These are phyloP conservation scores for Candida manassasensis DNA, from an alignment of 805 yeast genomes.

Conservation along the genomic window DNA sequence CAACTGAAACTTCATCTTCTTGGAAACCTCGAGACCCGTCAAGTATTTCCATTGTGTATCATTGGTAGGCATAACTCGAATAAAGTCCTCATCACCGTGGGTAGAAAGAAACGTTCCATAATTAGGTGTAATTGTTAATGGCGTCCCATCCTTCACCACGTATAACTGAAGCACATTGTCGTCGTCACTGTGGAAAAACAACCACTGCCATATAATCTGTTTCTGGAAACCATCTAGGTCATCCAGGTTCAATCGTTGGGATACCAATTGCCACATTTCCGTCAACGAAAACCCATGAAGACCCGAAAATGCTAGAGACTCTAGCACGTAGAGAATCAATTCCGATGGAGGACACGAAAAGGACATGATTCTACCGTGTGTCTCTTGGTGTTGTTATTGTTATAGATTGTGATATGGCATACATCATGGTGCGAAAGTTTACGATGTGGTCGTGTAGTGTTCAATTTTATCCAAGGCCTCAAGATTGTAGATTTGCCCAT, in stretches of 20 bases:
- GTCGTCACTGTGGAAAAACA: slow-evolving; percentile 20
- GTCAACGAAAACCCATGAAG: slow-evolving; percentile 22
- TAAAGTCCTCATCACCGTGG: slow-evolving; percentile 13
- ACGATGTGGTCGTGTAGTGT: no score
- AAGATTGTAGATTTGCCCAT: no score
- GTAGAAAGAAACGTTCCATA: slow-evolving; percentile 15
- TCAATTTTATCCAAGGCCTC: no score
- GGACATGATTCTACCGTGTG: slow-evolving; percentile 11
- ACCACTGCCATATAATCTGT: slow-evolving; percentile 37
- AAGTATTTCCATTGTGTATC: slow-evolving; percentile 55
- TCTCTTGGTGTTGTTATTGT: no score
- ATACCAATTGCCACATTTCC: slow-evolving; percentile 24
- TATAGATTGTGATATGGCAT: no score
- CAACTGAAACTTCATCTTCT: slow-evolving; percentile 45
- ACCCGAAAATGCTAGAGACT: slow-evolving; percentile 30
- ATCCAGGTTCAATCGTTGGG: slow-evolving; percentile 14
- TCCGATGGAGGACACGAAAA: slow-evolving; percentile 23
- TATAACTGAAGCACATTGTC: slow-evolving; percentile 9
- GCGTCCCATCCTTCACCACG: slow-evolving; percentile 3
- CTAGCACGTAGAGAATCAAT: slow-evolving; percentile 20
- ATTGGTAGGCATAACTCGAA: slow-evolving; percentile 38
- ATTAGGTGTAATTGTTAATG: slow-evolving; percentile 14
- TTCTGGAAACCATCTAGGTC: slow-evolving; percentile 32
- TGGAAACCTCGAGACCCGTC: slow-evolving; percentile 45
- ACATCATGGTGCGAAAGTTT: no score